These are phyloP conservation scores for Capsicum baccatum DNA, from an alignment of 257 asterid genomes.

Conservation along the genomic window DNA sequence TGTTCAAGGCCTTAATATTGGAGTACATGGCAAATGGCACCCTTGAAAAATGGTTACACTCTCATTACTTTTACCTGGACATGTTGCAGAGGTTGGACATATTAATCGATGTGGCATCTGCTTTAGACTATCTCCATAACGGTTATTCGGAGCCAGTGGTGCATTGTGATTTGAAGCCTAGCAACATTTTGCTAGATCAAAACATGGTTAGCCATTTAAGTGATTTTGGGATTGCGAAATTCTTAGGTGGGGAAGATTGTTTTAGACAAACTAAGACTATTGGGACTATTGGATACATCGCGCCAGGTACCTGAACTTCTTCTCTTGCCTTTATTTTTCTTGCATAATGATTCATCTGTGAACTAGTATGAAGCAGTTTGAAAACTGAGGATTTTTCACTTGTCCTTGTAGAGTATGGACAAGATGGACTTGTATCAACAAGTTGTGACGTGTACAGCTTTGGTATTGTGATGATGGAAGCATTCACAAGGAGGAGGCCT, in stretches of 20 bases:
- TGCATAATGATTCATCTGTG: background rate
- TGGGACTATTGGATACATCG: slow-evolving; percentile 39
- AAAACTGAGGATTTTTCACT: background rate
- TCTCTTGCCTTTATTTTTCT: background rate
- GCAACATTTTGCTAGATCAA: slow-evolving; percentile 40
- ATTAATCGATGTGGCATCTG: background rate
- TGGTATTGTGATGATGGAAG: slow-evolving; percentile 42
- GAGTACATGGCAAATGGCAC: background rate
- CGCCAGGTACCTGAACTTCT: slow-evolving; percentile 31
- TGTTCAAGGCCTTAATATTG: slow-evolving; percentile 6
- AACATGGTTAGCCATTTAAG: slow-evolving; percentile 39
- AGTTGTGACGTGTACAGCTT: slow-evolving; percentile 39
- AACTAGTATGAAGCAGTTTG: background rate
- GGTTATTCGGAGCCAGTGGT: slow-evolving; percentile 37
- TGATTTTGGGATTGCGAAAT: slow-evolving; percentile 44
- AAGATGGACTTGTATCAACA: slow-evolving; percentile 35
- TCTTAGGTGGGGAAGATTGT: slow-evolving; percentile 35
- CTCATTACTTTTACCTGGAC: background rate
- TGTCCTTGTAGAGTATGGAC: slow-evolving; percentile 32
- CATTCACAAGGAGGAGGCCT: slow-evolving; percentile 37
- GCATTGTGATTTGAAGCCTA: slow-evolving; percentile 48
- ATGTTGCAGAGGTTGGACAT: background rate
- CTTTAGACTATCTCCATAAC: slow-evolving; percentile 32
- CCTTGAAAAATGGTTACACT: background rate
- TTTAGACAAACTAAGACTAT: slow-evolving; percentile 39